Evolutionary conservation across 106 monocot species (phyloP).

Genomic region (Platanthera zijinensis): DNA sequence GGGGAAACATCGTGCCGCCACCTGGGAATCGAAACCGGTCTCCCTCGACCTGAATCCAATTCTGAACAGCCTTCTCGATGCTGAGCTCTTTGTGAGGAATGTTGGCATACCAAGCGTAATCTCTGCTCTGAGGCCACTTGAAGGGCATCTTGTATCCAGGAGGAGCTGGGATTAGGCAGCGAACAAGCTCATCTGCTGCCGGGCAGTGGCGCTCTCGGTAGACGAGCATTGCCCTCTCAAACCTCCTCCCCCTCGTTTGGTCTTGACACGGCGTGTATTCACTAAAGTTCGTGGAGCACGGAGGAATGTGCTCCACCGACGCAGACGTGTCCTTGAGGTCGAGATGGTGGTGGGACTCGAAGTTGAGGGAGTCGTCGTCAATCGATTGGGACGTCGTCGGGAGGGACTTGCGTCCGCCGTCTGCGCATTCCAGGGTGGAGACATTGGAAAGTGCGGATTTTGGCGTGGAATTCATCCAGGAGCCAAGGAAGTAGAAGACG

Average conservation of each 20-base stretch:
- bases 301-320: constrained; percentile 12
- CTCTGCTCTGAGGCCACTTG: constrained; percentile 48
- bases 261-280: constrained; percentile 58
- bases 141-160: constrained; percentile 42
- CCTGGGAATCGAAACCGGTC: constrained; percentile 1
- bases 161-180: constrained; percentile 43
- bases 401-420: neutral
- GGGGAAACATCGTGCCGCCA: neutral
- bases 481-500: constrained; percentile 36
- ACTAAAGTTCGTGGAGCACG: constrained; percentile 36
- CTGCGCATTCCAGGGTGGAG: constrained; percentile 16
- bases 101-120: constrained; percentile 44
- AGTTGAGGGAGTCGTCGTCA: constrained; percentile 18
- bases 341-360: constrained; percentile 38
- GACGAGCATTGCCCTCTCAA: constrained; percentile 28
- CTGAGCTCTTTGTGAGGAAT: constrained; percentile 18
- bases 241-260: constrained; percentile 28
- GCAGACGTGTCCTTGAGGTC: constrained; percentile 10
- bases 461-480: constrained; percentile 27
- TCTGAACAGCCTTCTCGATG: neutral
- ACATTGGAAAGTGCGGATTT: neutral
- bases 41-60: constrained; percentile 4
- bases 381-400: constrained; percentile 5
- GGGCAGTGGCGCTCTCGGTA: constrained; percentile 56
- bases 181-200: constrained; percentile 21